Percentiles rank a stretch among this genome's conserved stretches.
Conservation (phyloP, 371 early-diverging fungal genomes). For the Mortierella sp. region DNA sequence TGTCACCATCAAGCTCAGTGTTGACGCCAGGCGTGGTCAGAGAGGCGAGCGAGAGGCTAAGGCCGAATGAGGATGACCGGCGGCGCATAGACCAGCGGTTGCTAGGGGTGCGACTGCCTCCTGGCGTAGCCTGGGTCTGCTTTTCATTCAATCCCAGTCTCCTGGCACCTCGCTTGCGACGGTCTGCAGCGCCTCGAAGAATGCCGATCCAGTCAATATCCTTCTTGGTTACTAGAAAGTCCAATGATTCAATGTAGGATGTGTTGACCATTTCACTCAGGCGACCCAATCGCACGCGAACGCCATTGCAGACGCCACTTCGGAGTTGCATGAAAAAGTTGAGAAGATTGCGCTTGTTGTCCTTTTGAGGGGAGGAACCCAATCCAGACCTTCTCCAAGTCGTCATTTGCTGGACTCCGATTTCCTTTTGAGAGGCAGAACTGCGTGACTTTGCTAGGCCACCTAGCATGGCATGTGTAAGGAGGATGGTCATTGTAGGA, state of each 20-base stretch:
- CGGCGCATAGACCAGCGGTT: conserved; percentile 55
- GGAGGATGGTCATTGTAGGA: conserved; percentile 82
- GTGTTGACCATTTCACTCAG: conserved; percentile 82
- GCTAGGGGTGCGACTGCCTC: conserved; percentile 62
- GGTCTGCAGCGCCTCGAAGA: conserved; percentile 63
- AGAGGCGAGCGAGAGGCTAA: conserved; percentile 32
- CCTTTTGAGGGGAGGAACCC: conserved; percentile 39
- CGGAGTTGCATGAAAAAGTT: conserved; percentile 88
- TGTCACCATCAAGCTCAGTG: conserved; percentile 27
- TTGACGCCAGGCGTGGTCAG: conserved; percentile 35
- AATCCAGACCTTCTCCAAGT: conserved; percentile 41
- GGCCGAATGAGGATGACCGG: conserved; percentile 50
- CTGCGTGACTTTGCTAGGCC: conserved; percentile 51
- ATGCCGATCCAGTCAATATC: conserved; percentile 79
- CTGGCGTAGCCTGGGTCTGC: conserved; percentile 58
- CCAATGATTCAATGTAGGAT: conserved; percentile 84
- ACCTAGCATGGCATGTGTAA: conserved; percentile 84
- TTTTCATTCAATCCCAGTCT: conserved; percentile 62
- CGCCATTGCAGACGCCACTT: conserved; percentile 75
- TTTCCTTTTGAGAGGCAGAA: conserved; percentile 18
- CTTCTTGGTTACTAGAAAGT: conserved; percentile 81
- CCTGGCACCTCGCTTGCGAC: conserved; percentile 53
- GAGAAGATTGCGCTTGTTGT: conserved; percentile 74
- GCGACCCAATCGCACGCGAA: conserved; percentile 77
- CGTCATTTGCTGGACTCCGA: conserved; percentile 35